Evolutionary conservation across 2,329 filamentous ascomycete genomes (phyloP).

Genomic region (Cercospora sp.): DNA sequence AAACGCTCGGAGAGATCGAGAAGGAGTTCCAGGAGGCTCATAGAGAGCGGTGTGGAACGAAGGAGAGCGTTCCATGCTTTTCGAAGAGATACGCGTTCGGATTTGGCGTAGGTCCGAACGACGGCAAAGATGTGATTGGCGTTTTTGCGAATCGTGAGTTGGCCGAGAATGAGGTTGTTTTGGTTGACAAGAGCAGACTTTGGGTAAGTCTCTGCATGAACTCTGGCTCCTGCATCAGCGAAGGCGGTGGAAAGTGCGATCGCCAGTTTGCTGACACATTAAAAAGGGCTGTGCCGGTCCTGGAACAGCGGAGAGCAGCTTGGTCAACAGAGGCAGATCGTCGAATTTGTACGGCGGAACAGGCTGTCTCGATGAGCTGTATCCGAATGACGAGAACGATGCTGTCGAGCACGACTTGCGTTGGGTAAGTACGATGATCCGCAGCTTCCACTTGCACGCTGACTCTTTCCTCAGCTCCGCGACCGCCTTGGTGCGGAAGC

Average conservation of each 20-base stretch:
- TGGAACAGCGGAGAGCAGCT: neutral
- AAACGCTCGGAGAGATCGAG: slow-evolving; percentile 18
- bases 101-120: slow-evolving; percentile 5
- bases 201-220: slow-evolving; percentile 29
- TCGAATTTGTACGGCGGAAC: slow-evolving; percentile 21
- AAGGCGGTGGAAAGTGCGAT: neutral
- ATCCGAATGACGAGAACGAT: slow-evolving; percentile 29
- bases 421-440: slow-evolving; percentile 25
- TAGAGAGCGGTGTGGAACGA: neutral
- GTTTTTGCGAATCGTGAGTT: slow-evolving; percentile 33
- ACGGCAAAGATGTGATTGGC: slow-evolving; percentile 30
- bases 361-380: slow-evolving; percentile 28
- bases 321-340: neutral
- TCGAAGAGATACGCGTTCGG: slow-evolving; percentile 31
- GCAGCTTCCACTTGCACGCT: slow-evolving; percentile 7
- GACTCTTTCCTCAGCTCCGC: slow-evolving; percentile 12
- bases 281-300: slow-evolving; percentile 25
- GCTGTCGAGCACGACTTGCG: slow-evolving; percentile 25
- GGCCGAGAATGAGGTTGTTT: slow-evolving; percentile 16
- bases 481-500: slow-evolving; percentile 8
- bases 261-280: neutral
- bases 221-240: neutral
- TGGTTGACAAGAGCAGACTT: slow-evolving; percentile 29
- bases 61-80: slow-evolving; percentile 17
- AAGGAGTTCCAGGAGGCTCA: slow-evolving; percentile 21